phyloP scores from a whole-genome alignment of 129 eudicot species.

The Dittrichia graveolens region DNA sequence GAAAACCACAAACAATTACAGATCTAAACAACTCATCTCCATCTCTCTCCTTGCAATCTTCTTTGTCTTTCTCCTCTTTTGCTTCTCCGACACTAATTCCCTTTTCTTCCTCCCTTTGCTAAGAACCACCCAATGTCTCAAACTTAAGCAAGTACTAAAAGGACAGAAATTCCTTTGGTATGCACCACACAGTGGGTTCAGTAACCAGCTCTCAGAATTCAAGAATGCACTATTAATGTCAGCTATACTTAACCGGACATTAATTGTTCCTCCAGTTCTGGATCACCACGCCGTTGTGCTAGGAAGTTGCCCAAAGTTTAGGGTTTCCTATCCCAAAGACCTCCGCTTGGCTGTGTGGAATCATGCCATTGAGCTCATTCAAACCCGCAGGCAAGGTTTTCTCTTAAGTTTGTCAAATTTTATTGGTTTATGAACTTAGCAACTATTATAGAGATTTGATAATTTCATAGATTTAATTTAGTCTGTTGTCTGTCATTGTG shows the following conservation, averaged over 20 bases:
- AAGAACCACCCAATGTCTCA: slow-evolving; percentile 17
- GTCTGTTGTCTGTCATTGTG: neutral
- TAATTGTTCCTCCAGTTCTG: slow-evolving; percentile 85
- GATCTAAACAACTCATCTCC: slow-evolving; percentile 42
- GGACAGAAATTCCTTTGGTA: slow-evolving; percentile 67
- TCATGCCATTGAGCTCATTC: slow-evolving; percentile 59
- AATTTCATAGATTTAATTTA: neutral
- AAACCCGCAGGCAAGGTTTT: slow-evolving; percentile 51
- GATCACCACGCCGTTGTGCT: slow-evolving; percentile 98
- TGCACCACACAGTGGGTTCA: slow-evolving; percentile 99
- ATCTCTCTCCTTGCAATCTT: slow-evolving; percentile 39
- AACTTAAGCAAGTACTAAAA: slow-evolving; percentile 9
- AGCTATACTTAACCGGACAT: slow-evolving; percentile 72
- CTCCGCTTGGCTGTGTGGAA: slow-evolving; percentile 79
- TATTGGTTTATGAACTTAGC: neutral
- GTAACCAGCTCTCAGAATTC: slow-evolving; percentile 96
- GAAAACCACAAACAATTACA: slow-evolving; percentile 32
- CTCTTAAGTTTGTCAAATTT: neutral
- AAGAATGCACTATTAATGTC: slow-evolving; percentile 72
- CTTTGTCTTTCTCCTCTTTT: slow-evolving; percentile 42
- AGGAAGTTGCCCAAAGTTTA: slow-evolving; percentile 94
- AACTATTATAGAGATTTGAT: neutral
- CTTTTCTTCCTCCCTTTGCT: slow-evolving; percentile 39
- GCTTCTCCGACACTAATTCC: slow-evolving; percentile 42
- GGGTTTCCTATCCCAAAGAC: slow-evolving; percentile 67